Evolutionary conservation across 495 filamentous ascomycete species (phyloP).

Genomic region (Neurospora sp.): DNA sequence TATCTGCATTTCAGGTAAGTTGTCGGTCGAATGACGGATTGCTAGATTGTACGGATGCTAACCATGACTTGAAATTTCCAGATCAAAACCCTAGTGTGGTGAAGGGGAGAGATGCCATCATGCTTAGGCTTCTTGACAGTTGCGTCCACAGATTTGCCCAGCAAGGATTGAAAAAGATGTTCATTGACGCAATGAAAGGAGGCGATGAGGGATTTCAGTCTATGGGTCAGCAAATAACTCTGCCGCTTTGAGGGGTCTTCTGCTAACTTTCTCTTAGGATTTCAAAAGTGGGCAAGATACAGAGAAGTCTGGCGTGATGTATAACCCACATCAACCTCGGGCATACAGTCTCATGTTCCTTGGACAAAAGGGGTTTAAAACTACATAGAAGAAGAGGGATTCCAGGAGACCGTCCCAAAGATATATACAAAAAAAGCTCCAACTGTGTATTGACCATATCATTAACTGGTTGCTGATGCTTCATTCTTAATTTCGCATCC

Average conservation of each 20-base stretch:
- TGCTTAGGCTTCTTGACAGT: slow-evolving; percentile 36
- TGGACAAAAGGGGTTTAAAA: neutral
- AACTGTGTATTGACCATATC: neutral
- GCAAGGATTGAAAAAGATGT: slow-evolving; percentile 31
- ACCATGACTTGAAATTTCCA: slow-evolving; percentile 1
- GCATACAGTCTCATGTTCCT: neutral
- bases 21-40: neutral
- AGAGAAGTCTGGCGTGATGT: slow-evolving; percentile 35
- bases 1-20: slow-evolving; percentile 45
- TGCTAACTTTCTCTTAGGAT: slow-evolving; percentile 22
- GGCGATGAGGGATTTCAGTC: slow-evolving; percentile 36
- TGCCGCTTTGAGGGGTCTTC: neutral
- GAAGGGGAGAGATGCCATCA: slow-evolving; percentile 31
- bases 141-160: slow-evolving; percentile 30
- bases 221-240: slow-evolving; percentile 27
- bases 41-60: neutral
- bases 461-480: neutral
- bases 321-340: slow-evolving; percentile 3
- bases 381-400: neutral
- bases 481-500: neutral
- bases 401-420: neutral
- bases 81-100: slow-evolving; percentile 24
- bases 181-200: slow-evolving; percentile 36
- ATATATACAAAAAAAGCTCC: neutral
- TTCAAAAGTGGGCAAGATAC: slow-evolving; percentile 41